A percentile compares a stretch with the other conserved stretches of the same genome.
Conservation (phyloP, 139 green algal species). For the Tetradesmus obliquus region DNA sequence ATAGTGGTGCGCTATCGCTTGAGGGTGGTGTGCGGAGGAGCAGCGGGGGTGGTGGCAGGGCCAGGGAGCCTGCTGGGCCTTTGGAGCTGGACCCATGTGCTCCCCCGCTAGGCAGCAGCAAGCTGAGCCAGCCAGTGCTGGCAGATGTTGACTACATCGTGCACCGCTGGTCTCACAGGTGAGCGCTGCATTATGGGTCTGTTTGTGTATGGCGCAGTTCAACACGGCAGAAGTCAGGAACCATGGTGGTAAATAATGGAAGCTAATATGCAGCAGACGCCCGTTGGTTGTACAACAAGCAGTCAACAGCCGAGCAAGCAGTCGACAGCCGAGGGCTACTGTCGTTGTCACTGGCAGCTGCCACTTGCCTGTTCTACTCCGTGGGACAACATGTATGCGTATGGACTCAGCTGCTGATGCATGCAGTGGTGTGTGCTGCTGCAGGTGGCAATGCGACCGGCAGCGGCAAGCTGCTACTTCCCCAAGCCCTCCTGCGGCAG, state of each 20-base stretch:
- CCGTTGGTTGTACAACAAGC: too few species aligned
- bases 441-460: conserved; percentile 8
- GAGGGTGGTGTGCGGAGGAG: neutral
- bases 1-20: neutral
- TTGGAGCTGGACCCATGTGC: conserved; percentile 34
- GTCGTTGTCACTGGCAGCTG: too few species aligned
- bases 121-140: neutral
- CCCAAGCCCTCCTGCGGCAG: neutral
- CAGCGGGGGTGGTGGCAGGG: neutral
- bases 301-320: too few species aligned
- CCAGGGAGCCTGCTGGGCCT: neutral
- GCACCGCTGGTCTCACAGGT: conserved; percentile 22
- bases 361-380: too few species aligned
- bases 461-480: neutral
- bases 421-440: too few species aligned
- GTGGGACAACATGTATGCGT: too few species aligned
- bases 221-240: too few species aligned
- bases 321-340: too few species aligned
- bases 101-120: neutral
- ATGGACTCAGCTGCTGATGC: too few species aligned
- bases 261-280: too few species aligned
- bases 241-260: too few species aligned
- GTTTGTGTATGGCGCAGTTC: too few species aligned
- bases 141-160: conserved; percentile 20
- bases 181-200: neutral